Evolutionary conservation across 2,329 filamentous ascomycete genomes (phyloP), one percentile per base, ranked within the genome.

Genomic region (Aspergillus bombycis): DNA sequence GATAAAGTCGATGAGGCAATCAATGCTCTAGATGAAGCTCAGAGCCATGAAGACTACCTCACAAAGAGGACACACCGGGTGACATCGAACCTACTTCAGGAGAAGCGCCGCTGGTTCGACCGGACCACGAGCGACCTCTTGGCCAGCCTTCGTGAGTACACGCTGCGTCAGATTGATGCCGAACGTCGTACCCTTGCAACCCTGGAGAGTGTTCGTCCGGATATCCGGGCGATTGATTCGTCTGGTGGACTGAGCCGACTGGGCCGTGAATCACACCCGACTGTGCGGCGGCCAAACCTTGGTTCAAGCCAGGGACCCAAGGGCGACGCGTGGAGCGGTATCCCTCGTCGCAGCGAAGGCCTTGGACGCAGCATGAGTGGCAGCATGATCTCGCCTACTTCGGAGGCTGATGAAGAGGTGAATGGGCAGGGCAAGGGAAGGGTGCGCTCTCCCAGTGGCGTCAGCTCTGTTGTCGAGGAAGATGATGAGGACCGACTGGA

Each of bases 1-100:
- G 95, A 99, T 75, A 99, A 98, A 81, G 95, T 98, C 32, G 95
- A 99, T 76, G 95, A 99, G 79, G 95, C 95, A n/a, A 96, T 99
- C 72, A 86, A 89, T 21, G 87, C 93, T 5, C 85, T 98, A 5
- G 93, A 97, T 67, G 95, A 98, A 74, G 95, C 95, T 4, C 86
- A 91, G 61, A 89, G 86, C 67, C 88, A 91, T 69, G 95, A 99
- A 79, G 83, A 88, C 16, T 91, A 93, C 72, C 86, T 99, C 28
- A 87, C 88, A 65, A 88, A 91, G 71, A 97, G 97, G 81, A 96
- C 93, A 0, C 89, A 93, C 65, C 88, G 92, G 55, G 94, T 99
- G 11, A 98, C 95, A 0, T 85, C 89, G 54, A 97, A 97, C 76
- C 86, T 99, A 2, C 85, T 97, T 1, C 86, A 91, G 62, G 95